These are phyloP conservation scores for Kluyveromyces lactis DNA, from an alignment of 805 yeast genomes.

Conservation along the genomic window DNA sequence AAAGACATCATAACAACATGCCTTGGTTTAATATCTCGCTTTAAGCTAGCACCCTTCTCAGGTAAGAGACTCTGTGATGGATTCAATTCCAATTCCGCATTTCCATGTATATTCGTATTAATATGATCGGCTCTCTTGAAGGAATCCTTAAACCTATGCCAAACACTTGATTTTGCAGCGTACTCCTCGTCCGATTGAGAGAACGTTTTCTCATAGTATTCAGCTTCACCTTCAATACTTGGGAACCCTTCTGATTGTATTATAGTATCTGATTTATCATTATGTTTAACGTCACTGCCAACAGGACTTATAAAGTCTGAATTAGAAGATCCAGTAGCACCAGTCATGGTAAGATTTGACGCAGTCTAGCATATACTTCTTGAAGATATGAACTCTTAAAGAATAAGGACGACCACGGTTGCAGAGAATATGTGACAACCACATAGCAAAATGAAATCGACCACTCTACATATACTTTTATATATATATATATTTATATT, in stretches of 20 bases:
- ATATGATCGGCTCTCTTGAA: conserved; percentile 15
- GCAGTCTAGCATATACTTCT: no score
- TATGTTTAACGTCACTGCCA: conserved; percentile 9
- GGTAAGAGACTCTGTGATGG: conserved; percentile 1
- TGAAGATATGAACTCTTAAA: no score
- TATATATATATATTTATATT: no score
- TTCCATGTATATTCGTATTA: neutral
- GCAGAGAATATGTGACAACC: no score
- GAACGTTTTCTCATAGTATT: conserved; percentile 14
- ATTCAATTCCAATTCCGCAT: neutral
- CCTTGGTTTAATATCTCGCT: conserved; percentile 29
- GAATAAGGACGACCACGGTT: no score
- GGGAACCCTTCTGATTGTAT: conserved; percentile 2
- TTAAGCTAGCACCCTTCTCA: conserved; percentile 22
- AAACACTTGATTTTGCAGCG: conserved; percentile 1
- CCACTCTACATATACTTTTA: no score
- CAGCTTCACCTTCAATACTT: conserved; percentile 17
- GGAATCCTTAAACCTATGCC: conserved; percentile 15
- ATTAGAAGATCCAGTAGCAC: neutral
- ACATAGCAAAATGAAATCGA: no score
- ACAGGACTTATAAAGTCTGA: conserved; percentile 1
- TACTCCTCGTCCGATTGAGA: conserved; percentile 3
- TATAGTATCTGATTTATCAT: conserved; percentile 1
- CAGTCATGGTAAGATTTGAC: neutral
- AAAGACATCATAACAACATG: conserved; percentile 71